phyloP scores from a whole-genome alignment of 192 early-diverging fungal genomes.

The Globomyces pollinis-pini region DNA sequence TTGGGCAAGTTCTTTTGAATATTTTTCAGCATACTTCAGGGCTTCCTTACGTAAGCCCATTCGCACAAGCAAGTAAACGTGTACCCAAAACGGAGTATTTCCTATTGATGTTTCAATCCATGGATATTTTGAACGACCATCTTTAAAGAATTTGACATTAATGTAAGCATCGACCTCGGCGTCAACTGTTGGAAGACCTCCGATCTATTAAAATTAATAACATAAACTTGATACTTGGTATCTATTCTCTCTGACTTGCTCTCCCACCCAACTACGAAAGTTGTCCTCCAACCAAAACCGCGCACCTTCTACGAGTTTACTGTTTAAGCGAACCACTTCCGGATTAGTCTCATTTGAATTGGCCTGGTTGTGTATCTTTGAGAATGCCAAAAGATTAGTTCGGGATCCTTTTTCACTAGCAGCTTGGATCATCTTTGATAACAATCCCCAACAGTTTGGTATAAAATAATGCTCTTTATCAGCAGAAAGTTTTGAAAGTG shows the following conservation, averaged over 20 bases:
- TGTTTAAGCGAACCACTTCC: constrained; percentile 11
- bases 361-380: constrained; percentile 10
- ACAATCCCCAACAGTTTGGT: constrained; percentile 21
- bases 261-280: constrained; percentile 11
- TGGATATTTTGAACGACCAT: neutral
- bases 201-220: constrained; percentile 40
- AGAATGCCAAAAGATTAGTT: too few relatives aligned
- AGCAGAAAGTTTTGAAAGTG: neutral
- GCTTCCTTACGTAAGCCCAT: constrained; percentile 64
- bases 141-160: constrained; percentile 55
- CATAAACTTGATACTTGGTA: too few relatives aligned
- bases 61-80: constrained; percentile 76
- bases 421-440: constrained; percentile 18
- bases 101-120: constrained; percentile 29
- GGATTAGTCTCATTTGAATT: neutral
- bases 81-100: constrained; percentile 70
- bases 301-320: constrained; percentile 17
- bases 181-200: constrained; percentile 72
- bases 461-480: constrained; percentile 13
- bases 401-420: constrained; percentile 1
- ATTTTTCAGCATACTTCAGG: constrained; percentile 51
- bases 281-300: constrained; percentile 29
- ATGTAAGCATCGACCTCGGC: constrained; percentile 66
- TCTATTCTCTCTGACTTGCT: constrained; percentile 19
- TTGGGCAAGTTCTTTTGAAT: constrained; percentile 43